phyloP scores from a whole-genome alignment of 192 early-diverging fungal genomes.

The Diversispora epigaea region DNA sequence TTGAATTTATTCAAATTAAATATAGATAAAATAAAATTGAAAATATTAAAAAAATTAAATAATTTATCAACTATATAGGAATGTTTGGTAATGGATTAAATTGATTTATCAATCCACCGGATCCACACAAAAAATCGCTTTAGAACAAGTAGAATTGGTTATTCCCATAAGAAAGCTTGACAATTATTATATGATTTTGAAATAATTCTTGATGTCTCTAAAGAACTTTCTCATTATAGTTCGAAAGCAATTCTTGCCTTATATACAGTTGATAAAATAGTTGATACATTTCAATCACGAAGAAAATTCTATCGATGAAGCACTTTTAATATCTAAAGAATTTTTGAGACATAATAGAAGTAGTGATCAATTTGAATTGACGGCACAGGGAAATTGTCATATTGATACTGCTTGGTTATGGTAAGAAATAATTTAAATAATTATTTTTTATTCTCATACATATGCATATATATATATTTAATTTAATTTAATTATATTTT shows the following conservation, averaged over 20 bases:
- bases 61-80: background rate
- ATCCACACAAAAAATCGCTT: slow-evolving; percentile 61
- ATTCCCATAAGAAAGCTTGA: slow-evolving; percentile 69
- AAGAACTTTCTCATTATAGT: slow-evolving; percentile 66
- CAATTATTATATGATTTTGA: slow-evolving; percentile 75
- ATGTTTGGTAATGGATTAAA: slow-evolving; percentile 82
- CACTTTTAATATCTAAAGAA: too few relatives aligned
- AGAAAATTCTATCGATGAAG: slow-evolving; percentile 45
- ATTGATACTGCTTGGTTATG: slow-evolving; percentile 90
- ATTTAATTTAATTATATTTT: background rate
- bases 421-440: too few relatives aligned
- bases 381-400: slow-evolving; percentile 83
- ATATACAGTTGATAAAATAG: slow-evolving; percentile 71
- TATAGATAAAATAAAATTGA: background rate
- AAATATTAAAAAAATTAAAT: too few relatives aligned
- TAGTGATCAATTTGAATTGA: slow-evolving; percentile 69
- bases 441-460: too few relatives aligned
- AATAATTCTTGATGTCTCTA: slow-evolving; percentile 68
- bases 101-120: slow-evolving; percentile 65
- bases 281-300: slow-evolving; percentile 70
- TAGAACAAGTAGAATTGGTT: slow-evolving; percentile 67
- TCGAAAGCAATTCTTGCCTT: slow-evolving; percentile 79
- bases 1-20: background rate
- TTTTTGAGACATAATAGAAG: slow-evolving; percentile 62
- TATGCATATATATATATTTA: too few relatives aligned